Percentiles rank a stretch among this genome's conserved stretches.
Conservation (phyloP, 73 alveolate genomes). For the Symbiodinium pilosum region DNA sequence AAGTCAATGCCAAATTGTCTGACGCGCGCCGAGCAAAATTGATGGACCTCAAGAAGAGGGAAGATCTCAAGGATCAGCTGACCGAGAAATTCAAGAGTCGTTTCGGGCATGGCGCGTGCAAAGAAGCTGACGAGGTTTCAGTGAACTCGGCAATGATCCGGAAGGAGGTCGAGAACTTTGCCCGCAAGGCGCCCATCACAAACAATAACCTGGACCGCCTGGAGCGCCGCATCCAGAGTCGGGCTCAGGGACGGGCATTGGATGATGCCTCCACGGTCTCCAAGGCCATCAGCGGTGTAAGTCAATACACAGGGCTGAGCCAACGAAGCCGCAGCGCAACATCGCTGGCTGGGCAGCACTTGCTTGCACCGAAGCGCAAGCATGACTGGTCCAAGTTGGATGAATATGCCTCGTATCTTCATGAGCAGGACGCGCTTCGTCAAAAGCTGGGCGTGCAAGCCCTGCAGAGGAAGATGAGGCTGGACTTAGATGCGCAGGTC, state of each 20-base stretch:
- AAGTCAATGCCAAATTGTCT: constrained; percentile 45
- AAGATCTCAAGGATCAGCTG: constrained; percentile 85
- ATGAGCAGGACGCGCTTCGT: constrained; percentile 61
- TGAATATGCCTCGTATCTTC: constrained; percentile 69
- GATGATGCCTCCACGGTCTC: constrained; percentile 54
- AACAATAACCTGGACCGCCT: constrained; percentile 56
- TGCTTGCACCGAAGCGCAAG: constrained; percentile 45
- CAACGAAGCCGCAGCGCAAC: constrained; percentile 43
- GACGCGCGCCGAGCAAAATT: constrained; percentile 68
- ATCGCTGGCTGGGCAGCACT: constrained; percentile 43
- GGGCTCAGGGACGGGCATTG: constrained; percentile 43
- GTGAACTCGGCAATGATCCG: constrained; percentile 69
- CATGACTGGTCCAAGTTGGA: constrained; percentile 87
- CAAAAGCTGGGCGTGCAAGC: constrained; percentile 19
- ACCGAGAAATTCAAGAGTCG: constrained; percentile 72
- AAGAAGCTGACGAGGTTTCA: constrained; percentile 81
- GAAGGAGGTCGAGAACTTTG: constrained; percentile 69
- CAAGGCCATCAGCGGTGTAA: constrained; percentile 77
- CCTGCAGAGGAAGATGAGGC: constrained; percentile 57
- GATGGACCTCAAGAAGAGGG: constrained; percentile 78
- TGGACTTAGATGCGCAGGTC: constrained; percentile 80
- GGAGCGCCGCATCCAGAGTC: constrained; percentile 83
- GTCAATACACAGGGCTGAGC: constrained; percentile 60
- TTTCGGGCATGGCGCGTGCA: constrained; percentile 63
- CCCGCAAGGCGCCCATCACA: constrained; percentile 64